Conservation (phyloP, 352 stramenopile genomes). For the Pseudoperonospora humuli region DNA sequence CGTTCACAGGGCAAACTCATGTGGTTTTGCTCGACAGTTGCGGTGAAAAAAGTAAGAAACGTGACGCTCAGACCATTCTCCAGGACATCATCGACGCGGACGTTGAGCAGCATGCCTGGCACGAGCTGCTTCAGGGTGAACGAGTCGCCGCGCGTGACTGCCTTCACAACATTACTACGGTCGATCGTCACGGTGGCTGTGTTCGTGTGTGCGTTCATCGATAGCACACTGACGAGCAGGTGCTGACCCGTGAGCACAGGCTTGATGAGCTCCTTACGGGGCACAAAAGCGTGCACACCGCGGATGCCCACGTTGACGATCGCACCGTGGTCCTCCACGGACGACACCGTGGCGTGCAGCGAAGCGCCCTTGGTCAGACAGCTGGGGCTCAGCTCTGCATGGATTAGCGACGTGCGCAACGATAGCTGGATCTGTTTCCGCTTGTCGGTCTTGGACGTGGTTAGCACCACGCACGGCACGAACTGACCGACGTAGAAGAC, state of each 20-base stretch:
- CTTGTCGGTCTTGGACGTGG: slow-evolving; percentile 60
- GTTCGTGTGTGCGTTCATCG: slow-evolving; percentile 72
- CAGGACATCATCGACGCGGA: slow-evolving; percentile 87
- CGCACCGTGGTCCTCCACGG: slow-evolving; percentile 91
- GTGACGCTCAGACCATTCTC: slow-evolving; percentile 80
- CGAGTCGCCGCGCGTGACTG: slow-evolving; percentile 70
- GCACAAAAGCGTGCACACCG: slow-evolving; percentile 70
- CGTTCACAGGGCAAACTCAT: slow-evolving; percentile 76
- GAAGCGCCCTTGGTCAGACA: slow-evolving; percentile 61
- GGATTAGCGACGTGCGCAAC: slow-evolving; percentile 76
- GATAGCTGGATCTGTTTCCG: slow-evolving; percentile 89
- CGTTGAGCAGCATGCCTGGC: slow-evolving; percentile 90
- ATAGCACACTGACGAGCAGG: slow-evolving; percentile 55
- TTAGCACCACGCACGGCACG: slow-evolving; percentile 76
- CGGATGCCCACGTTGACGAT: slow-evolving; percentile 88
- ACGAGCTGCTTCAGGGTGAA: slow-evolving; percentile 86
- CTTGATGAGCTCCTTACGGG: slow-evolving; percentile 57
- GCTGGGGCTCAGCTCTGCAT: slow-evolving; percentile 61
- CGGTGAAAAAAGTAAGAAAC: slow-evolving; percentile 85
- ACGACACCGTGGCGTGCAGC: slow-evolving; percentile 83
- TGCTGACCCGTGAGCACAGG: slow-evolving; percentile 49
- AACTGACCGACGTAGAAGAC: slow-evolving; percentile 80
- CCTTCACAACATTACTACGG: slow-evolving; percentile 59
- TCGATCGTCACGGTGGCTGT: slow-evolving; percentile 63
- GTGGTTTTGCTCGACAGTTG: slow-evolving; percentile 85